phyloP scores from a whole-genome alignment of 768 basidiomycete species.

The Boletus coccyginus region DNA sequence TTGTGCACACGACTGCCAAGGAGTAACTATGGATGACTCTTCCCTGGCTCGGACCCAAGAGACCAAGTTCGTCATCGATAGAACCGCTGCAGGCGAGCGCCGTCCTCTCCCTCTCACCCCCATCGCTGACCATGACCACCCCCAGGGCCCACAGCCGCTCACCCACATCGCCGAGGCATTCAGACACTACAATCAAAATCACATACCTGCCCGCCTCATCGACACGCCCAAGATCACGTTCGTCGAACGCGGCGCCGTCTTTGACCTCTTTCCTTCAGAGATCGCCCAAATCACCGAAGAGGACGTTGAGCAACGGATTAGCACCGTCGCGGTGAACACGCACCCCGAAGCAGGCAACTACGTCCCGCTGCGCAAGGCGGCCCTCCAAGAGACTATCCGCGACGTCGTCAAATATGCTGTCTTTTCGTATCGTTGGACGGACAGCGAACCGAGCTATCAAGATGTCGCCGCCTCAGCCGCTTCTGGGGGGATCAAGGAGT shows the following conservation, averaged over 20 bases:
- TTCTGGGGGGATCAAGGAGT: background rate
- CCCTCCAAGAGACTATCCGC: conserved; percentile 15
- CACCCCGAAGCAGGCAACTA: conserved; percentile 17
- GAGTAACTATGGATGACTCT: conserved; percentile 8
- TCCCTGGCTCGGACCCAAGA: conserved; percentile 1
- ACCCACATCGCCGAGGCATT: conserved; percentile 12
- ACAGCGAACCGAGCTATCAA: conserved; percentile 22
- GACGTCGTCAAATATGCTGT: conserved; percentile 21
- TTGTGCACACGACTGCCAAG: background rate
- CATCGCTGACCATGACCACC: background rate
- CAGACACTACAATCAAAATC: conserved; percentile 21
- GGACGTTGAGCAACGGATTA: conserved; percentile 9
- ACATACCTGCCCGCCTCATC: conserved; percentile 27
- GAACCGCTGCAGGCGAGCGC: conserved; percentile 1
- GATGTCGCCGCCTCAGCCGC: conserved; percentile 2
- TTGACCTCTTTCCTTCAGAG: conserved; percentile 14
- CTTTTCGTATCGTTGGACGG: conserved; percentile 28
- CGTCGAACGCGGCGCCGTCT: conserved; percentile 20
- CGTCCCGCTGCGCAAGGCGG: conserved; percentile 7
- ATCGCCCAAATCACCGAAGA: conserved; percentile 19
- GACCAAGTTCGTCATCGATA: background rate
- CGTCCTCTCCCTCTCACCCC: background rate
- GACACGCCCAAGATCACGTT: conserved; percentile 21
- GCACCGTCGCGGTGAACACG: background rate
- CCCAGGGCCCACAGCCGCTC: conserved; percentile 3